Base-by-base conservation (phyloP, 768 basidiomycete species). In the Nevesoporus exiguus region DNA sequence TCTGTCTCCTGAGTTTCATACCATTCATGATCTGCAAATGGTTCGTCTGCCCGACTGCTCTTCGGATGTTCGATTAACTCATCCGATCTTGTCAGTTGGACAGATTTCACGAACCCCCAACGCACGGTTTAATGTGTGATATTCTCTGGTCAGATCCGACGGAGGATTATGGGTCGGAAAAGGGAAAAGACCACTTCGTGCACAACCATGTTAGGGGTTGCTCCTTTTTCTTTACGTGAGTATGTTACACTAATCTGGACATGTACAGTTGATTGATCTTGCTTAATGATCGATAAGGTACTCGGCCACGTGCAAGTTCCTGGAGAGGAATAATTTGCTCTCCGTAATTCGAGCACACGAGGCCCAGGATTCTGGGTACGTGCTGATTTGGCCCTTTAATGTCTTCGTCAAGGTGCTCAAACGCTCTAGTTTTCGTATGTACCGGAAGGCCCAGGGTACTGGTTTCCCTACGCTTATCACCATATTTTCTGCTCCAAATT, bases 391-490 rank as follows among this genome's bases (percentile, higher is more conserved):
- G 13, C 36, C 19, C 43, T 24, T 33, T 1, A 25, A 29, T 33
- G 24, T 27, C 44, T 14, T 48, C 43, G 7, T n/a, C 24, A 41
- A 40, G 25, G 21, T 5, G 41, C 9, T 43, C 36, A 33, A 34
- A 9, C 39, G 19, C 7, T 47, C 64, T 59, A 89, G 89, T 11
- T 94, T 90, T 66, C 88, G 88, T 29, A 97, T 98, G 93, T 89
- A 92, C 72, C 83, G 90, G 55, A 95, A 95, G 73, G 93, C 94
- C 0, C 90, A 89, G 48, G 87, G 84, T 31, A 94, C 91, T 60
- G 93, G 93, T 47, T 98, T 97, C 73, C 94, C 95, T 1, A 91
- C 92, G 0, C 90, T 98, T 30, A 97, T 98, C 75, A 98, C 95
- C 34, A 92, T 99, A 61, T 99, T 99, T 76, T 93, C 90, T 17